Evolutionary conservation across 345 rosid species (phyloP).

Genomic region (Hibiscus syriacus): DNA sequence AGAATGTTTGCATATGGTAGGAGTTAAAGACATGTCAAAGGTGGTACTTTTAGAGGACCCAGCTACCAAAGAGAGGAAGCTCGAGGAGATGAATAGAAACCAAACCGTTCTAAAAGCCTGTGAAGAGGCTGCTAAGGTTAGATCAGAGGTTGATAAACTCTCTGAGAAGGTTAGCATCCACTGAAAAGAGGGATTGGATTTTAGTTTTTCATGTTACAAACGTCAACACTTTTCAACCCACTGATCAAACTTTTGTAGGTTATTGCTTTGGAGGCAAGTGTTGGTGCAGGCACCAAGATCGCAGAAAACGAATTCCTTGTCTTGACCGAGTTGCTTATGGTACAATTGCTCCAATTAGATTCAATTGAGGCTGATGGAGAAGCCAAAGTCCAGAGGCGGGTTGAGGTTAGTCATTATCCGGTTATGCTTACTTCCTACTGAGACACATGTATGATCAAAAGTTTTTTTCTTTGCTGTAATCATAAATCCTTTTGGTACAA

Average conservation of each 20-base stretch:
- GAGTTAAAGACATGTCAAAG: constrained; percentile 42
- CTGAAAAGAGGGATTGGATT: background rate
- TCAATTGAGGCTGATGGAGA: constrained; percentile 41
- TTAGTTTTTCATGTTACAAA: background rate
- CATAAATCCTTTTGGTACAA: background rate
- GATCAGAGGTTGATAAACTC: constrained; percentile 40
- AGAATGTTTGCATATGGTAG: constrained; percentile 45
- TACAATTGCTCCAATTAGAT: constrained; percentile 43
- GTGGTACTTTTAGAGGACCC: constrained; percentile 44
- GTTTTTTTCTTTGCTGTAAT: background rate
- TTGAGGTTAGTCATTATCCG: constrained; percentile 47
- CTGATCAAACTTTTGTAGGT: constrained; percentile 21
- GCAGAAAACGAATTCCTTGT: constrained; percentile 33
- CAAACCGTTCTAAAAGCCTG: constrained; percentile 21
- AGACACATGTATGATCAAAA: no score
- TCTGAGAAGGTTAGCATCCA: constrained; percentile 30
- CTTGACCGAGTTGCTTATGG: constrained; percentile 41
- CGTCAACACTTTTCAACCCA: background rate
- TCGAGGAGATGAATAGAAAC: constrained; percentile 33
- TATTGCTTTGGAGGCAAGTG: constrained; percentile 27
- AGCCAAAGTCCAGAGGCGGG: constrained; percentile 40
- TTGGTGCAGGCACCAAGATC: constrained; percentile 26
- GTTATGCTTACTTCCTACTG: no score
- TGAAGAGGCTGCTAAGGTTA: constrained; percentile 33
- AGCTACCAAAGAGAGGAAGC: constrained; percentile 48